Evolutionary conservation across 306 rosid species (phyloP).

Genomic region (Coriaria nepalensis): DNA sequence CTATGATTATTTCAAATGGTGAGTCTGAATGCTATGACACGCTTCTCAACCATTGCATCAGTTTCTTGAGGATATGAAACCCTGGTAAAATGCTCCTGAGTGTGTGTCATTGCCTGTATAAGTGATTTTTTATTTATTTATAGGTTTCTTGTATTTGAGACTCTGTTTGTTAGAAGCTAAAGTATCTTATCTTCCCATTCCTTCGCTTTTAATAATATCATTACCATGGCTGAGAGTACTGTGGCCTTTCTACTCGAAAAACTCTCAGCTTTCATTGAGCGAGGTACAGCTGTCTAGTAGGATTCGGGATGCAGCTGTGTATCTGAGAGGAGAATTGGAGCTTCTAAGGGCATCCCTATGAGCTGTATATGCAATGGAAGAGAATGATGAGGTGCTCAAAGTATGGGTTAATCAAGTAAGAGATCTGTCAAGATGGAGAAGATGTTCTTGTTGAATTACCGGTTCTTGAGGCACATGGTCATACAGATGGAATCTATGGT

Average conservation of each 20-base stretch:
- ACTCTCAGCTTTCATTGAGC: not conserved
- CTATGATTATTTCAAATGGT: no score
- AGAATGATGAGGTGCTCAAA: slow-evolving; percentile 27
- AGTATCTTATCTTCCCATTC: no score
- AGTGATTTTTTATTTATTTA: no score
- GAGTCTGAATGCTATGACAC: no score
- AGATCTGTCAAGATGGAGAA: slow-evolving; percentile 37
- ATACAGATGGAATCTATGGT: not conserved
- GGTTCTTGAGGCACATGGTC: slow-evolving; percentile 17
- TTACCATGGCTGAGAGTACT: slow-evolving; percentile 6
- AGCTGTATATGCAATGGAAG: slow-evolving; percentile 26
- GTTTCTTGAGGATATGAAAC: no score
- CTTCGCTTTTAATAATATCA: not conserved
- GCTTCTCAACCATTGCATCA: no score
- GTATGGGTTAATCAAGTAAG: slow-evolving; percentile 33
- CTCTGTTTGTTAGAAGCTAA: no score
- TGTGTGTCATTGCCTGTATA: no score
- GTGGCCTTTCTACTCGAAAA: slow-evolving; percentile 1
- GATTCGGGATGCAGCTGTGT: slow-evolving; percentile 17
- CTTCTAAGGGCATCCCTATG: slow-evolving; percentile 23
- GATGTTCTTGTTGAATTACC: slow-evolving; percentile 36
- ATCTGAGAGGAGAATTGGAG: slow-evolving; percentile 30
- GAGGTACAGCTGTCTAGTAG: not conserved
- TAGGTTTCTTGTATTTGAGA: no score
- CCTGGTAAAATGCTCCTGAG: no score